Conservation (phyloP, 306 rosid genomes). For the Corylus americana region DNA sequence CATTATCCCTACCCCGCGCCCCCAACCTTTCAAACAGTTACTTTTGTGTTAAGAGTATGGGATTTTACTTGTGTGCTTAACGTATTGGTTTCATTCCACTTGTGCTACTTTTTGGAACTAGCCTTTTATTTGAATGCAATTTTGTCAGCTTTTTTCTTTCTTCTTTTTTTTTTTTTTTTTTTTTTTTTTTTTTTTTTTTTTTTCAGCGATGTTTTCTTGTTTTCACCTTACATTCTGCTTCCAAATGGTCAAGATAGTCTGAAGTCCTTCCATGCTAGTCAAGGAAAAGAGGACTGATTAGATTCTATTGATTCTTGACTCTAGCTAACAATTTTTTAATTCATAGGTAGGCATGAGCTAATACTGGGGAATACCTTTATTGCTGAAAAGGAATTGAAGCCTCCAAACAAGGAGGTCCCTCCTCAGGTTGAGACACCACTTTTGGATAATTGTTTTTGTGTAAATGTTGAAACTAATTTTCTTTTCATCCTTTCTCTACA, state of each 20-base stretch:
- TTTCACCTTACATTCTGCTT: background rate
- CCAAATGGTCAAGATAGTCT: background rate
- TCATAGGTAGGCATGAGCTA: conserved; percentile 79
- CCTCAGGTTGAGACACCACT: conserved; percentile 59
- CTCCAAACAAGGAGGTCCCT: conserved; percentile 80
- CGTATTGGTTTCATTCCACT: no score
- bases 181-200: no score
- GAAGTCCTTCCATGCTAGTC: background rate
- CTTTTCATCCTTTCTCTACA: background rate
- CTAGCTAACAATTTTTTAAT: conserved; percentile 17
- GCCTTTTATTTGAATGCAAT: no score
- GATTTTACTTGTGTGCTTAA: no score
- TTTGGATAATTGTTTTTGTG: conserved; percentile 7
- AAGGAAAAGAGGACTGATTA: background rate
- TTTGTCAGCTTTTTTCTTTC: no score
- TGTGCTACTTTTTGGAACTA: no score
- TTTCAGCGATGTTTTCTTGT: background rate
- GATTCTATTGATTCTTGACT: conserved; percentile 3
- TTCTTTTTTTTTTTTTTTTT: no score
- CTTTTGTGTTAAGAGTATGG: no score
- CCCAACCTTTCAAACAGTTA: no score
- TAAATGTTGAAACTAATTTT: background rate
- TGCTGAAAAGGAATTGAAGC: conserved; percentile 45
- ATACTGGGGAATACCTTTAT: conserved; percentile 74
- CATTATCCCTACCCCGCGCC: no score